A percentile compares a stretch with the other conserved stretches of the same genome.
These are phyloP conservation scores for Scutellaria baicalensis DNA, from an alignment of 257 asterid genomes.

Conservation along the genomic window DNA sequence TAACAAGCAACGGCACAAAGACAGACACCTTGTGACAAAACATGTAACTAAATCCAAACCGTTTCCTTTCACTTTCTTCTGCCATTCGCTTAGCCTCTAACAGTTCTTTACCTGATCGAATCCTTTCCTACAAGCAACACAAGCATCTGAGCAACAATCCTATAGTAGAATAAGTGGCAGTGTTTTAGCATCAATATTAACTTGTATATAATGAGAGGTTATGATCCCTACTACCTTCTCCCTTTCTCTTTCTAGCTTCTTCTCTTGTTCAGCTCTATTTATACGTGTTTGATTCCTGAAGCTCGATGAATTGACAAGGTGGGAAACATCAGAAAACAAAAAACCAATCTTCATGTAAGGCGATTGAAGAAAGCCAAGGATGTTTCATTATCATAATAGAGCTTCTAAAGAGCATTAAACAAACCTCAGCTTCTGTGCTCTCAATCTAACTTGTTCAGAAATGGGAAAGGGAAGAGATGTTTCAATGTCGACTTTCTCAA, in stretches of 20 bases:
- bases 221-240: slow-evolving; percentile 43
- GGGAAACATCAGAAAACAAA: slow-evolving; percentile 16
- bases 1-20: not conserved
- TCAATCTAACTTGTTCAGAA: slow-evolving; percentile 54
- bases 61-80: slow-evolving; percentile 61
- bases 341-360: not conserved
- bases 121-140: slow-evolving; percentile 46
- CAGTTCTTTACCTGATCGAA: slow-evolving; percentile 43
- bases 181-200: not conserved
- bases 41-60: slow-evolving; percentile 25
- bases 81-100: slow-evolving; percentile 39
- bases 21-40: not conserved
- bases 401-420: slow-evolving; percentile 3
- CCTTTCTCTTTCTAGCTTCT: slow-evolving; percentile 44
- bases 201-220: not conserved
- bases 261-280: slow-evolving; percentile 44
- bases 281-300: slow-evolving; percentile 39
- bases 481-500: slow-evolving; percentile 39
- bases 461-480: slow-evolving; percentile 19
- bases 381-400: not conserved
- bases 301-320: slow-evolving; percentile 3
- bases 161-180: not conserved
- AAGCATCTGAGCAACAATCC: not conserved
- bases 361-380: not conserved
- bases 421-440: slow-evolving; percentile 57